Evolutionary conservation across 1,139 yeast genomes (phyloP).

Genomic region (Geotrichum cucujoidarum): DNA sequence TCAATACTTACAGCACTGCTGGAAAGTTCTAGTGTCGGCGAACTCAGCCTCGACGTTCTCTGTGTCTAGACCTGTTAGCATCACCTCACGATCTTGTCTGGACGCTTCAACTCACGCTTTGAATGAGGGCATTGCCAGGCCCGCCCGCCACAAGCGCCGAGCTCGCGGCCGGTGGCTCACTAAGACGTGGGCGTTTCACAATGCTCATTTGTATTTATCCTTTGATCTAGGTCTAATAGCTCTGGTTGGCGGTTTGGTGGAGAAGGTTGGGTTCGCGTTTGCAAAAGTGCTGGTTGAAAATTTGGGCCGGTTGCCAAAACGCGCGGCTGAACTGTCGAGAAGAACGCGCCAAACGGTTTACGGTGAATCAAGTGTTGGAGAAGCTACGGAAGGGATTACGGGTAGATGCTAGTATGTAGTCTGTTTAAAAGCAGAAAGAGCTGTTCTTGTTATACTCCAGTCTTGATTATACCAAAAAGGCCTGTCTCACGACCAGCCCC

Average conservation of each 20-base stretch:
- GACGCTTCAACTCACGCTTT: neutral
- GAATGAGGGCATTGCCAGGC: neutral
- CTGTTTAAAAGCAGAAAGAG: no score
- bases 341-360: no score
- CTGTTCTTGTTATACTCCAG: no score
- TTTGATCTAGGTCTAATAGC: no score
- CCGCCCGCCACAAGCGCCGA: neutral
- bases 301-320: neutral
- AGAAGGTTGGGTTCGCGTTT: neutral
- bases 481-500: neutral
- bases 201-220: slow-evolving; percentile 12
- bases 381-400: neutral
- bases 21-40: slow-evolving; percentile 26
- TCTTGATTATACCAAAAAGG: neutral
- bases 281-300: neutral
- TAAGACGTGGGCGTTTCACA: slow-evolving; percentile 9
- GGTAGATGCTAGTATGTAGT: neutral
- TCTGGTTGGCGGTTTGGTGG: no score
- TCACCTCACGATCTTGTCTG: neutral
- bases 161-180: neutral
- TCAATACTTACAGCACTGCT: slow-evolving; percentile 26
- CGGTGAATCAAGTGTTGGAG: no score
- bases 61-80: neutral
- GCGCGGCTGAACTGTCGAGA: neutral
- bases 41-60: slow-evolving; percentile 23